Evolutionary conservation across 257 asterid genomes (phyloP).

Genomic region (Nicotiana benthamiana): DNA sequence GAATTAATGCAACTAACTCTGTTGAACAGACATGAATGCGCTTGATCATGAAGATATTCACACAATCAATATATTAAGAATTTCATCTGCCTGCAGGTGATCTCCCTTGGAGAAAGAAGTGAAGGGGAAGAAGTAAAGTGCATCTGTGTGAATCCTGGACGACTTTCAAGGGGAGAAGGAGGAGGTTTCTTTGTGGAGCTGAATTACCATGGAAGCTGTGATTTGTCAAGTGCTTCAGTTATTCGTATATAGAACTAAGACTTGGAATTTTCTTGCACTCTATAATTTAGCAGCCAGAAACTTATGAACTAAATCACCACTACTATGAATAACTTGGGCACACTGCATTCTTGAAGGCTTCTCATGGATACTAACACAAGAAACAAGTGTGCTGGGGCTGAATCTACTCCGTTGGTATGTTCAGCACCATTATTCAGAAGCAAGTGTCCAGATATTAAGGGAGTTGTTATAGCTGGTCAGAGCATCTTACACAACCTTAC

Average conservation of each 20-base stretch:
- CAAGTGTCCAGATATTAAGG: background rate
- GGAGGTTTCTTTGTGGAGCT: slow-evolving; percentile 95
- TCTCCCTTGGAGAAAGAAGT: slow-evolving; percentile 46
- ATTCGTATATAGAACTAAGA: slow-evolving; percentile 48
- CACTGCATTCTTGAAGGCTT: background rate
- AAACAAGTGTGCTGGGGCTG: background rate
- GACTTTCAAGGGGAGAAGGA: slow-evolving; percentile 93
- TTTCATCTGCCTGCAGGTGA: slow-evolving; percentile 34
- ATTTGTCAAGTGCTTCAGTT: slow-evolving; percentile 62
- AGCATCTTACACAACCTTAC: background rate
- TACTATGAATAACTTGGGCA: background rate
- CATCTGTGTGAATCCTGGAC: slow-evolving; percentile 87
- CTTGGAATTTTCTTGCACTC: background rate
- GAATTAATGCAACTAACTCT: background rate
- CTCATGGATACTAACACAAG: background rate
- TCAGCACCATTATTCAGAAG: too few relatives aligned
- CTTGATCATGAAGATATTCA: background rate
- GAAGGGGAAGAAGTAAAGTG: slow-evolving; percentile 58
- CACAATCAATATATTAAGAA: background rate
- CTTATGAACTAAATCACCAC: background rate
- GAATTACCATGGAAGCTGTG: slow-evolving; percentile 51
- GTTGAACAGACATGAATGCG: background rate
- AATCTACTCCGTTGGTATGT: background rate
- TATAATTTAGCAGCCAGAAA: background rate
- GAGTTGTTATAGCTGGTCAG: background rate